phyloP scores from a whole-genome alignment of 2,329 filamentous ascomycete species.

The Monosporascus sp. region DNA sequence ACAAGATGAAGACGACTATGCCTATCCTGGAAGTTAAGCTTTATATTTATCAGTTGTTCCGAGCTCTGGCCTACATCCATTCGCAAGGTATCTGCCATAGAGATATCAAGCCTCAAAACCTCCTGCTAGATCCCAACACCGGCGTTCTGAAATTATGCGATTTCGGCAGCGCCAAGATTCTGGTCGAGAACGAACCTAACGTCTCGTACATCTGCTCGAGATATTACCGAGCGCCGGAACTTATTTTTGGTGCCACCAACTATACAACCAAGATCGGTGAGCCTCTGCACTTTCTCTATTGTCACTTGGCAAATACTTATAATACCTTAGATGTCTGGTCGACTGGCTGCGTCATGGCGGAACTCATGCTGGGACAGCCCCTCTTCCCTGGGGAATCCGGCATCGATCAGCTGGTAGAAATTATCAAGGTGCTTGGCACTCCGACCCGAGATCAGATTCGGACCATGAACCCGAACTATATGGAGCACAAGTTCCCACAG shows the following conservation, averaged over 20 bases:
- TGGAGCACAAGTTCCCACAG: constrained; percentile 99
- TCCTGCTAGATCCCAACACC: constrained; percentile 84
- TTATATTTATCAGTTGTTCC: constrained; percentile 99
- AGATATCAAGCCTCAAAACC: constrained; percentile 98
- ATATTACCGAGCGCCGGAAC: constrained; percentile 95
- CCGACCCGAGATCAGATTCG: constrained; percentile 97
- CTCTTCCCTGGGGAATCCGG: constrained; percentile 97
- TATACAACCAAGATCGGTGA: constrained; percentile 99
- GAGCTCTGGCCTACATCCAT: constrained; percentile 96
- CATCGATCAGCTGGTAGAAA: constrained; percentile 97
- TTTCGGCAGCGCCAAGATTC: constrained; percentile 97
- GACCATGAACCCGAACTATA: constrained; percentile 99
- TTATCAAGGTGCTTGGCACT: constrained; percentile 97
- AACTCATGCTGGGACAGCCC: constrained; percentile 96
- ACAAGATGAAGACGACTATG: constrained; percentile 99
- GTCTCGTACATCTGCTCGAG: constrained; percentile 99
- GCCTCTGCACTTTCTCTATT: constrained; percentile 25
- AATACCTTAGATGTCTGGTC: constrained; percentile 83
- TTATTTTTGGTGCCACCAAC: constrained; percentile 98
- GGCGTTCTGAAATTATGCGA: constrained; percentile 96
- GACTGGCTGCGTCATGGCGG: constrained; percentile 98
- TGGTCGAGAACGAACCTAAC: constrained; percentile 98
- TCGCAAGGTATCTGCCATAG: constrained; percentile 98
- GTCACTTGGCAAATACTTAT: constrained; percentile 1
- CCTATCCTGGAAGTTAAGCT: constrained; percentile 98